Percentiles rank a stretch among this genome's conserved stretches.
Conservation (phyloP, 2,329 filamentous ascomycete species). For the Beauveria australis region DNA sequence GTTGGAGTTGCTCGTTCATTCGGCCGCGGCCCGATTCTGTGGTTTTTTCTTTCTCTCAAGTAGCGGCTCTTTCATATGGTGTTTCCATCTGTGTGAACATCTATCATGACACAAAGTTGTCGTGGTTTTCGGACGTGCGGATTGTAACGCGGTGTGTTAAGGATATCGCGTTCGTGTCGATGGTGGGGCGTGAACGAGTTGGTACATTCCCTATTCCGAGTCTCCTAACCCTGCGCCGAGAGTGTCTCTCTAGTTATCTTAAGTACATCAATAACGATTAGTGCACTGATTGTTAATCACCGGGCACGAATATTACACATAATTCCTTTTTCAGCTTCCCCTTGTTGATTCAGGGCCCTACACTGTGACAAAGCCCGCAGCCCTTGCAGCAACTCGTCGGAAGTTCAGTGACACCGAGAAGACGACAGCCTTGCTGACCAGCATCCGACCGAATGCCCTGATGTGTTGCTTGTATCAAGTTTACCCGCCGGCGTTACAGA, state of each 20-base stretch:
- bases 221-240: not conserved
- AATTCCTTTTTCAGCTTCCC: not conserved
- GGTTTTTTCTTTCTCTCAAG: no score
- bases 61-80: no score
- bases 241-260: not conserved
- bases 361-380: not conserved
- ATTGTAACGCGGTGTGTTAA: not conserved
- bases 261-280: not conserved
- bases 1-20: not conserved
- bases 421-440: not conserved
- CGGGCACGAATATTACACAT: not conserved
- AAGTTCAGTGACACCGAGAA: not conserved
- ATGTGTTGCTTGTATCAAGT: slow-evolving; percentile 2
- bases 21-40: not conserved
- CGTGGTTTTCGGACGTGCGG: not conserved
- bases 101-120: not conserved
- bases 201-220: not conserved
- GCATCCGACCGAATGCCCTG: not conserved
- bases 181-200: not conserved
- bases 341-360: not conserved
- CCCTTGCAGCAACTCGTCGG: not conserved
- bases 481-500: not conserved
- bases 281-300: not conserved
- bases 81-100: not conserved
- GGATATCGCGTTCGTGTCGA: not conserved